Base-by-base conservation (phyloP, 306 rosid species). In the Dryas octopetala region DNA sequence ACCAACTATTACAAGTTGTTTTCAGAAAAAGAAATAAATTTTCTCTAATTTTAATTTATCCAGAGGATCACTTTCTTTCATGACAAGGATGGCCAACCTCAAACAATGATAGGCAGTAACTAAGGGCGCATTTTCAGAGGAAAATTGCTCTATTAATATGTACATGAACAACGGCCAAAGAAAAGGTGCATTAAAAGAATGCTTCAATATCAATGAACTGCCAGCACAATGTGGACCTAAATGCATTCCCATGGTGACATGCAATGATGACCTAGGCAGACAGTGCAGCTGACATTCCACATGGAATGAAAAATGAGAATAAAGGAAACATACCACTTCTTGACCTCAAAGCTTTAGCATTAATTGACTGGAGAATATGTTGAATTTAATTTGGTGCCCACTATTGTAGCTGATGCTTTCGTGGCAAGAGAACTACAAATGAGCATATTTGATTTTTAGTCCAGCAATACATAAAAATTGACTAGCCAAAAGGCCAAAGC, bases 351-450 rank as follows among this genome's bases (percentile, higher is more conserved):
- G 61, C 77, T 58, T 78, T 63, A 43, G n/a, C 13, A 12, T 50
- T 53, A 64, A 50, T 52, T 48, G 62, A 81, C 26, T 46, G 54
- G 79, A 82, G 76, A 83, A 72, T 66, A 19, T 6, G 38, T 23
- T 19, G 14, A 51, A 19, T 14, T 5, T 44, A 60, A 50, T 51
- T 80, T 44, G 54, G 0, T 32, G 13, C 28, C 3, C 49, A 52
- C 86, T 79, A 78, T 67, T 60, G 78, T 53, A 68, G 47, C 80
- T 49, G 89, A 80, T 54, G 75, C 69, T 71, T 88, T 66, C 87
- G 85, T 51, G 82, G 89, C 84, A 85, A 76, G 49, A 91, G 89
- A 80, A 87, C 98, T 91, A 69, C 82, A 85, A 62, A 78, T 73
- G 73, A 68, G 54, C 65, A 44, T 43, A 14, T 16, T 41, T 45